phyloP scores from a whole-genome alignment of 495 filamentous ascomycete species.

The Hyaloscypha variabilis region DNA sequence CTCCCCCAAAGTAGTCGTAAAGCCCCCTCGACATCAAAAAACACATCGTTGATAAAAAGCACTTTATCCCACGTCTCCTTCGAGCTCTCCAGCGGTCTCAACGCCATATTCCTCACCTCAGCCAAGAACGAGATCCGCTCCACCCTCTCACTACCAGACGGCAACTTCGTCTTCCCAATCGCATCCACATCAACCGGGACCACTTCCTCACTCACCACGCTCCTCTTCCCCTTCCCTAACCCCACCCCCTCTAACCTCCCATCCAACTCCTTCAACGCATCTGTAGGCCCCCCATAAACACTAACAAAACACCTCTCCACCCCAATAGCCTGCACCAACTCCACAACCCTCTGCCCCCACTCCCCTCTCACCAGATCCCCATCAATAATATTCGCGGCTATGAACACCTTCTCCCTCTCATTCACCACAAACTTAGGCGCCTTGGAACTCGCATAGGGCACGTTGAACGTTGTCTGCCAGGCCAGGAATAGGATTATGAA shows the following conservation, averaged over 20 bases:
- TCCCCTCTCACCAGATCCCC: conserved; percentile 58
- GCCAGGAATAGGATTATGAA: conserved; percentile 16
- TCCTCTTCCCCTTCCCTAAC: neutral
- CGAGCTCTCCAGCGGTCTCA: conserved; percentile 60
- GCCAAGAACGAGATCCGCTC: conserved; percentile 80
- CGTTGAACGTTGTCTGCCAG: conserved; percentile 24
- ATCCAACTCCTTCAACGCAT: conserved; percentile 45
- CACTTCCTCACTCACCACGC: conserved; percentile 39
- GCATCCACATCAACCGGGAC: conserved; percentile 53
- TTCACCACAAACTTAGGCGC: conserved; percentile 31
- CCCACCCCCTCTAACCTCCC: conserved; percentile 32
- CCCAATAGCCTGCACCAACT: conserved; percentile 64
- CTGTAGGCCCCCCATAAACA: conserved; percentile 60
- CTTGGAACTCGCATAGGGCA: conserved; percentile 16
- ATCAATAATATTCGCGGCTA: conserved; percentile 76
- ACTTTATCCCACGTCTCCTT: conserved; percentile 65
- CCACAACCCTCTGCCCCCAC: conserved; percentile 66
- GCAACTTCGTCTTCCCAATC: conserved; percentile 59
- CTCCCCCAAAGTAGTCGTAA: conserved; percentile 77
- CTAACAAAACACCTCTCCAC: conserved; percentile 58
- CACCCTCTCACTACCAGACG: conserved; percentile 58
- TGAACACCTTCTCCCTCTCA: conserved; percentile 69
- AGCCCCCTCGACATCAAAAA: conserved; percentile 71
- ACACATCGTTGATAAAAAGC: conserved; percentile 76
- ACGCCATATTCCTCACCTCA: conserved; percentile 73